Percentiles rank a stretch among this genome's conserved stretches.
Conservation (phyloP, 1,284 basidiomycete genomes). For the Hemileia vastatrix region DNA sequence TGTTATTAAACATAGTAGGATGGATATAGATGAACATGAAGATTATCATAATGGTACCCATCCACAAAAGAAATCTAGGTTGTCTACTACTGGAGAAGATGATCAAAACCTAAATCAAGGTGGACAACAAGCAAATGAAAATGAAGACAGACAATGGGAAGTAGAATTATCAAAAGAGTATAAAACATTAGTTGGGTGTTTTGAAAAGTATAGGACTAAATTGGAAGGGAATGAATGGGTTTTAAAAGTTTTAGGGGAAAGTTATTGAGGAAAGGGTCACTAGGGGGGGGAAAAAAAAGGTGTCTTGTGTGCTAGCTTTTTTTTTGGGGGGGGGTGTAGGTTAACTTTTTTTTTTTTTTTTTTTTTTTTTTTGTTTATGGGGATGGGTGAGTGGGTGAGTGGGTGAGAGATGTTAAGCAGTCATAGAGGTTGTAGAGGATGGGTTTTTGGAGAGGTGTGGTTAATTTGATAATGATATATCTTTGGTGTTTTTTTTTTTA, state of each 20-base stretch:
- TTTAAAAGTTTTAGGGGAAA: constrained; percentile 51
- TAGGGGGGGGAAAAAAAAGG: too few species aligned
- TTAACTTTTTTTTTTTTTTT: not conserved
- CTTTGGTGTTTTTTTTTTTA: too few species aligned
- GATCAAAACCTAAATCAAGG: too few species aligned
- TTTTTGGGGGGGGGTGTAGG: not conserved
- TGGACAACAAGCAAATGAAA: not conserved
- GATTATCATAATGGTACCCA: constrained; percentile 1
- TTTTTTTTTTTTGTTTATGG: not conserved
- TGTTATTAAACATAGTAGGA: constrained; percentile 12
- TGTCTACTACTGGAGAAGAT: constrained; percentile 47
- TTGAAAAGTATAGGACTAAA: constrained; percentile 58
- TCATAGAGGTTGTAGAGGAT: too few species aligned
- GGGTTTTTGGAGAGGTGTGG: too few species aligned
- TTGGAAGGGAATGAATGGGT: constrained; percentile 73
- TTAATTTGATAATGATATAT: too few species aligned
- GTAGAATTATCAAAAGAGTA: constrained; percentile 54
- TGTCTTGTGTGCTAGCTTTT: too few species aligned
- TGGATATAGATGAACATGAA: constrained; percentile 17
- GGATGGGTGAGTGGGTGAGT: too few species aligned
- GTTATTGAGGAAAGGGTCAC: too few species aligned
- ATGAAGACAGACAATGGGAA: constrained; percentile 51
- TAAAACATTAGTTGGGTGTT: constrained; percentile 56
- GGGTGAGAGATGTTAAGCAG: too few species aligned
- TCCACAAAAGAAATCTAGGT: constrained; percentile 12